Base-by-base conservation (phyloP, 345 rosid species). In the Camelina hispida region DNA sequence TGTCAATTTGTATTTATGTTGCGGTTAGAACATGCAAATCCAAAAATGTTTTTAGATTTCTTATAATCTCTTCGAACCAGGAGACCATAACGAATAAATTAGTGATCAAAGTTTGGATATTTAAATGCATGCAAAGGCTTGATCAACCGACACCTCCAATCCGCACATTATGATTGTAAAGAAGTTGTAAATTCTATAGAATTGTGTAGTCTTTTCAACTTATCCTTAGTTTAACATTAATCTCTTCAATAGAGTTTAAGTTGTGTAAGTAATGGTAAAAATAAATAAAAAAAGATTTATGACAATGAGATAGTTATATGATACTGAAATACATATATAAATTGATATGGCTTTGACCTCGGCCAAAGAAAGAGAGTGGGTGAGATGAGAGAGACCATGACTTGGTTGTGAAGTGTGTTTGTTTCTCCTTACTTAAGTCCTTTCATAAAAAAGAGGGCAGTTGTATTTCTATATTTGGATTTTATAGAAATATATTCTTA, bases 401-500 rank as follows among this genome's bases (percentile, higher is more conserved):
- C 54, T 15, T 35, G 60, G 66, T 63, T 70, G 46, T 47, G 43
- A 43, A 55, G 22, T 70, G 59, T 47, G 67, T 61, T 50, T 38
- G 68, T 35, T 61, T 61, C 61, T 61, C 52, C 25, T 50, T 61
- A 60, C 75, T 37, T 14, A 37, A 23, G 25, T 5, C 34, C 35
- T 62, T 38, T 9, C 44, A 43, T 53, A 72, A 53, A 46, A 62
- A 63, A 42, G 69, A 61, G 69, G 44, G 69, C 70, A 62, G 76
- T 72, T 72, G 69, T 53, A 54, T 42, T 72, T 53, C 62, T 54
- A 9, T 32, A 28, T n/a, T 23, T 71, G 28, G 62, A 60, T 51
- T 51, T 46, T 15, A 25, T n/a, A 28, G 4, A 28, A 17, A 17
- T 32, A 46, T 15, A 44, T 7, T 30, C 16, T 11, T 54, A 16